A percentile compares a stretch with the other conserved stretches of the same genome.
Evolutionary conservation across 805 yeast species (phyloP).

Genomic region (Starmerella ratchasimensis): DNA sequence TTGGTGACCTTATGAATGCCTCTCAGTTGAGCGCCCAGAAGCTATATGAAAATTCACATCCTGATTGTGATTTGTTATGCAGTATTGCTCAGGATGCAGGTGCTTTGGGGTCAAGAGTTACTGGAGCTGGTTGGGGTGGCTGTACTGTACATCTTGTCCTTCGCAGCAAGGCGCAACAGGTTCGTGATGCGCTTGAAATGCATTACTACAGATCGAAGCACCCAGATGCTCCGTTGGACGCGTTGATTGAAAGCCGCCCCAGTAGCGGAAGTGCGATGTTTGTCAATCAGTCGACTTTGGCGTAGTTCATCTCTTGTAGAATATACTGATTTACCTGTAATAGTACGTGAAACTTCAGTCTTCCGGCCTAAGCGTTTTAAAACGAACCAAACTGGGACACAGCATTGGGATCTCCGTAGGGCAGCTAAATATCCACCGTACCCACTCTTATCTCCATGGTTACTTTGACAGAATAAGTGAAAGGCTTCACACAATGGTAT

Average conservation of each 20-base stretch:
- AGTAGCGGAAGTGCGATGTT: slow-evolving; percentile 17
- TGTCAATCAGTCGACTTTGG: background rate
- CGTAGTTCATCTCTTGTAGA: too few species aligned
- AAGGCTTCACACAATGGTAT: too few species aligned
- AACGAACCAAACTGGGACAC: too few species aligned
- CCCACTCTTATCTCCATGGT: too few species aligned
- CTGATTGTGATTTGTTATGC: slow-evolving; percentile 41
- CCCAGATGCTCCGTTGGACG: slow-evolving; percentile 35
- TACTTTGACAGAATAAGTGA: too few species aligned
- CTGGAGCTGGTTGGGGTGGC: slow-evolving; percentile 76
- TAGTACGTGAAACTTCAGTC: too few species aligned
- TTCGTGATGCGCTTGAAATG: slow-evolving; percentile 34
- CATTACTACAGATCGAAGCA: slow-evolving; percentile 38
- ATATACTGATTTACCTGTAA: too few species aligned
- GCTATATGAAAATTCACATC: slow-evolving; percentile 42
- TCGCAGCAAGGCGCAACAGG: slow-evolving; percentile 28
- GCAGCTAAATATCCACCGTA: too few species aligned
- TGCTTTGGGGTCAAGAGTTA: slow-evolving; percentile 52
- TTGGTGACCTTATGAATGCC: slow-evolving; percentile 43
- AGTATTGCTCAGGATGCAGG: slow-evolving; percentile 42
- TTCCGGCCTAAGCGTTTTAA: too few species aligned
- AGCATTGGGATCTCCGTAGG: too few species aligned
- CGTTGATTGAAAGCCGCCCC: slow-evolving; percentile 17
- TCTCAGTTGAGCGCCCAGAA: slow-evolving; percentile 42
- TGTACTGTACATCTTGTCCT: slow-evolving; percentile 52